phyloP scores from a whole-genome alignment of 164 flowering plant species.

The Stephania yunnanensis region DNA sequence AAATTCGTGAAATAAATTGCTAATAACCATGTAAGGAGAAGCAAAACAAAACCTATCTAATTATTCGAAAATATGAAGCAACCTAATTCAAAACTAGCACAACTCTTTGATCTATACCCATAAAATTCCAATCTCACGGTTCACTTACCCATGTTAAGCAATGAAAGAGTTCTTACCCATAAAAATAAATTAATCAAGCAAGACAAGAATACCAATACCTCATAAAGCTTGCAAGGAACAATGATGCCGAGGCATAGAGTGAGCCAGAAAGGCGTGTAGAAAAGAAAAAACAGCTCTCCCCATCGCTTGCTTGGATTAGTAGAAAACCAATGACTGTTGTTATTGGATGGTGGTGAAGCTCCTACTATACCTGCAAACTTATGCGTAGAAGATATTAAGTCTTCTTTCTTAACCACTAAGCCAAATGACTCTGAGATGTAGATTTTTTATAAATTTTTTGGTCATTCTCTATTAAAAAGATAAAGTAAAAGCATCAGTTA shows the following conservation, averaged over 20 bases:
- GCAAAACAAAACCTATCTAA: background rate
- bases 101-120: background rate
- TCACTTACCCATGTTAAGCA: background rate
- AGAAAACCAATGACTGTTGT: constrained; percentile 64
- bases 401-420: constrained; percentile 32
- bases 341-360: constrained; percentile 8
- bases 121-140: background rate
- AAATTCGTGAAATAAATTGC: no score
- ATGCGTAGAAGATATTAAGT: constrained; percentile 48
- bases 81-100: background rate
- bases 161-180: background rate
- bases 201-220: constrained; percentile 33
- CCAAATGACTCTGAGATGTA: background rate
- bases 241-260: constrained; percentile 87
- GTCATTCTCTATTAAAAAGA: no score
- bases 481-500: no score
- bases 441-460: no score
- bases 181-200: background rate
- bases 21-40: background rate
- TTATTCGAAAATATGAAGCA: no score
- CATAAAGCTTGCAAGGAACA: constrained; percentile 83
- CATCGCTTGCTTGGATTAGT: constrained; percentile 88
- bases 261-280: constrained; percentile 95
- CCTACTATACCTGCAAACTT: constrained; percentile 20
- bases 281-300: constrained; percentile 84